Base-by-base conservation (phyloP, 208 protist species). In the Trypanosoma platydactyli region DNA sequence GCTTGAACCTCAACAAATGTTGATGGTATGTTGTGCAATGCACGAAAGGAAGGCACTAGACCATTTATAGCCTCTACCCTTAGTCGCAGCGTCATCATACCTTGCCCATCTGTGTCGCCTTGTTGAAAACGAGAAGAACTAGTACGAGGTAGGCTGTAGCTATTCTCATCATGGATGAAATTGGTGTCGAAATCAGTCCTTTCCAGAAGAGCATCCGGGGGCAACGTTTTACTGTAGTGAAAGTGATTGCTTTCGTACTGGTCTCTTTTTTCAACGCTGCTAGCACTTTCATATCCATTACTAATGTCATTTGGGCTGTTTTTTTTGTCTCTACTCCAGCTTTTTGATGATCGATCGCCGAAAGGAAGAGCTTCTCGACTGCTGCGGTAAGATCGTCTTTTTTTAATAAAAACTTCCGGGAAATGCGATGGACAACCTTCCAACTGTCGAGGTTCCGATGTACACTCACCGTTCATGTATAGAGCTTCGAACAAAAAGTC, bases 1-100 rank as follows among this genome's bases (percentile, higher is more conserved):
- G 83, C 86, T 74, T 89, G 83, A 35, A 94, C 50, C 0, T 69
- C 71, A 41, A 94, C 76, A 71, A 81, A 89, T 1, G 83, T 75
- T 29, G 58, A 70, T 5, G 71, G 71, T 40, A 51, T 63, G 12
- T 59, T 57, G 24, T 79, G 81, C 16, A 66, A 56, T 18, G 53
- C 42, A 33, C 76, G 57, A 42, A 56, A 48, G 5, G 52, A 35
- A 13, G 62, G 72, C 42, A 77, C 52, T 44, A 86, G 62, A 46
- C 88, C 72, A 22, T 69, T 72, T 13, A 88, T 73, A 45, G 79
- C 71, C 65, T 90, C 76, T 22, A 94, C 63, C 53, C 83, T 76
- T 15, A 94, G 73, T 41, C 81, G 72, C 68, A 94, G 73, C 20
- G 61, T 24, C 46, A 44, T 38, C 22, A 45, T 70, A 2, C 16